These are phyloP conservation scores for Pleodorina starrii DNA, from an alignment of 139 green algal genomes.

Conservation along the genomic window DNA sequence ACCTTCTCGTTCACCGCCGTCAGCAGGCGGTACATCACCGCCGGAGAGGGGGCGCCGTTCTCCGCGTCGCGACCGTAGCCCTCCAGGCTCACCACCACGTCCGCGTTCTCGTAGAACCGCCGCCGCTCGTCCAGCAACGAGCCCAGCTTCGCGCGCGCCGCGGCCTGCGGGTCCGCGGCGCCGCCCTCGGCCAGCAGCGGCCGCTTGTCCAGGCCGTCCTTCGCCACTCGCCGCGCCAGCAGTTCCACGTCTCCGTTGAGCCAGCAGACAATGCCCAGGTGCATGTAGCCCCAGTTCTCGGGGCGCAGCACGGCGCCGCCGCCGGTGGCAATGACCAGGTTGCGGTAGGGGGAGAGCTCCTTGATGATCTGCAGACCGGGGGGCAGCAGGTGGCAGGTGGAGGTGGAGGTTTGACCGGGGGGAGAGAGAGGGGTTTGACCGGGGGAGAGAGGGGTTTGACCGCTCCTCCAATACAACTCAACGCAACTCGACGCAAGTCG, in stretches of 20 bases:
- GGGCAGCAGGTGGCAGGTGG: too few relatives aligned
- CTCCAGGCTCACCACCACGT: conserved; percentile 77
- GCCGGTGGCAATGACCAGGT: conserved; percentile 88
- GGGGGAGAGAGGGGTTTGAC: too few relatives aligned
- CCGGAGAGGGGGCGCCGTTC: conserved; percentile 61
- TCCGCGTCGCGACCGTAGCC: conserved; percentile 65
- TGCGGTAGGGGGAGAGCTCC: conserved; percentile 85
- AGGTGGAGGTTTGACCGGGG: background rate
- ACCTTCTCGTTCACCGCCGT: conserved; percentile 63
- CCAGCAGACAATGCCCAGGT: conserved; percentile 87
- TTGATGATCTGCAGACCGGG: conserved; percentile 69
- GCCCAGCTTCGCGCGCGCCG: conserved; percentile 58
- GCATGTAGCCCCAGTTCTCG: conserved; percentile 94
- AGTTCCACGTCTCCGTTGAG: conserved; percentile 80
- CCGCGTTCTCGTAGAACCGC: conserved; percentile 78
- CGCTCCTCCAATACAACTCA: too few relatives aligned
- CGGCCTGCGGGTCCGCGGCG: background rate
- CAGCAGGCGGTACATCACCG: conserved; percentile 61
- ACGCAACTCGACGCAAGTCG: too few relatives aligned
- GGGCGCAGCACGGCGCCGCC: conserved; percentile 80
- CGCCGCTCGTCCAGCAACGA: conserved; percentile 73
- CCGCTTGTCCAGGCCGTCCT: conserved; percentile 77
- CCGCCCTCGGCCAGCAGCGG: conserved; percentile 74
- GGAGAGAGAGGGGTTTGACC: too few relatives aligned
- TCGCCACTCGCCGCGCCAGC: conserved; percentile 77